Evolutionary conservation across 768 basidiomycete genomes (phyloP), one percentile per base, ranked within the genome.

Genomic region (Suillus paluster): DNA sequence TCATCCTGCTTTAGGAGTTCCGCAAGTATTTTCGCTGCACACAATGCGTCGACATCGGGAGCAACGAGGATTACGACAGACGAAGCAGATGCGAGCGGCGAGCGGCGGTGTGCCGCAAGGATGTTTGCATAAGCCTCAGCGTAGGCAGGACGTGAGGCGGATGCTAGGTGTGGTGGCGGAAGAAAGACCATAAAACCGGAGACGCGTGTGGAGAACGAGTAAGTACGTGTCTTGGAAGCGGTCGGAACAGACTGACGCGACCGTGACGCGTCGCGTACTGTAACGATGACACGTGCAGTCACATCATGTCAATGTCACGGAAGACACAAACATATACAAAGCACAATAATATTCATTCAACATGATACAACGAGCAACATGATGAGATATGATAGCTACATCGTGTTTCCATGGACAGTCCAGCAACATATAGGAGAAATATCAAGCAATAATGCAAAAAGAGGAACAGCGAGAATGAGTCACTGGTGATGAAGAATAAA

Each of bases 1-100:
- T 97, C 95, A 81, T 99, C 97, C 68, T 96, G 93, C 68, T 87
- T 91, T 77, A 99, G 88, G 19, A 99, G 80, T 38, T 89, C 88
- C 12, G 91, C 89, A 49, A 99, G 84, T 86, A 99, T 97, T 49
- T 89, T 85, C 5, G 93, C 89, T 11, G 95, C 95, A 72, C 94
- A 95, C 7, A 98, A 80, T 5, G 93, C 93, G 77, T 99, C 97
- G 57, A 95, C 92, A 71, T 96, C 92, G 11, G 94, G 91, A 3
- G 93, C 88, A 50, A 93, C 94, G 60, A 96, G 86, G 54, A 97
- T 83, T 66, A 92, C 85, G 63, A 95, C 88, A 1, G 93, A 92
- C 11, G 92, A 89, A 2, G 92, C 93, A 4, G 93, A 88, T 14
- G 89, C 86, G 44, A 86, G 80, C 2, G 91, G 91, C 0, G 89